These are phyloP conservation scores for Aspergillus ibericus DNA, from an alignment of 2,329 filamentous ascomycete species.

Conservation along the genomic window DNA sequence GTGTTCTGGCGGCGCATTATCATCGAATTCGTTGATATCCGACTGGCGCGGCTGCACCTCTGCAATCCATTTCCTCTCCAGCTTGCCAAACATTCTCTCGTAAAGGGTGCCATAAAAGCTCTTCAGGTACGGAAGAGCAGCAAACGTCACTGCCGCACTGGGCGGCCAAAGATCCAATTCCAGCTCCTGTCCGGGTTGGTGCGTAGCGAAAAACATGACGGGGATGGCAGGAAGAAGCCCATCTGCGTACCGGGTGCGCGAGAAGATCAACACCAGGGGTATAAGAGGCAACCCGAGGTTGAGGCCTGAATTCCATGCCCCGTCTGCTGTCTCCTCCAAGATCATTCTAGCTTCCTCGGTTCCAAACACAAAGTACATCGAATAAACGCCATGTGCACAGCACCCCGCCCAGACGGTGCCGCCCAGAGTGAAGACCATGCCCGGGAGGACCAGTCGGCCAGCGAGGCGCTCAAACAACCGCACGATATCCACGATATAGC, in stretches of 20 bases:
- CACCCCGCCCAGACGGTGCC: constrained; percentile 54
- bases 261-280: constrained; percentile 66
- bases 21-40: constrained; percentile 37
- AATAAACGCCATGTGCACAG: constrained; percentile 60
- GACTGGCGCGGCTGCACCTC: constrained; percentile 61
- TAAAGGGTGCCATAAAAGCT: constrained; percentile 65
- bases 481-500: constrained; percentile 67
- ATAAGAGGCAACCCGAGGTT: constrained; percentile 66
- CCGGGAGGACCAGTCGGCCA: constrained; percentile 63
- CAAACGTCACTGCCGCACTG: constrained; percentile 64
- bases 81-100: constrained; percentile 56
- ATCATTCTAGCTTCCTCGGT: constrained; percentile 59
- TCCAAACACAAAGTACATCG: constrained; percentile 67
- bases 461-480: constrained; percentile 59
- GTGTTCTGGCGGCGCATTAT: constrained; percentile 36
- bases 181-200: constrained; percentile 45
- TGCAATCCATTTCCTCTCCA: constrained; percentile 61
- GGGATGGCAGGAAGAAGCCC: constrained; percentile 63
- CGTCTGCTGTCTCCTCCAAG: constrained; percentile 43
- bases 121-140: constrained; percentile 65
- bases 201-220: constrained; percentile 54
- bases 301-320: constrained; percentile 50
- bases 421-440: constrained; percentile 55
- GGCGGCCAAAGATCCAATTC: constrained; percentile 66
- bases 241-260: constrained; percentile 64